Base-by-base conservation (phyloP, 441 rosid genomes). In the Omphalea diandra region DNA sequence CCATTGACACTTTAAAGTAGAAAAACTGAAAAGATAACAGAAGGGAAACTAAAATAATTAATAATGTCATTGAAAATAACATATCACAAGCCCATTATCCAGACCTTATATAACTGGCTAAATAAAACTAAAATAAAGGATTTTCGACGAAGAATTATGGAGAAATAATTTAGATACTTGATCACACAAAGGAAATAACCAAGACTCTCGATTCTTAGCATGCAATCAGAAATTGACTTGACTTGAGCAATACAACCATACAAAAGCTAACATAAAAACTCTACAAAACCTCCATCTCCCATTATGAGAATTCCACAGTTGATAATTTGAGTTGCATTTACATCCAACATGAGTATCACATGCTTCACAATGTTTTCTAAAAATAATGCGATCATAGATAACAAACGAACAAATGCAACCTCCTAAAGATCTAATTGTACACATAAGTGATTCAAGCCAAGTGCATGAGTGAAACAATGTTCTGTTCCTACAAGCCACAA, bases 281-380 rank as follows among this genome's bases (percentile, higher is more conserved):
- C 12, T 6, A 43, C n/a, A 32, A 6, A 56, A 55, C 7, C 3
- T n/a, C 41, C 15, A 56, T 27, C 69, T 65, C 53, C 12, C 4
- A 27, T n/a, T 14, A 18, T 18, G 11, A 31, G 1, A 27, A 68
- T 18, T 11, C 36, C 40, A 18, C 41, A 27, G 7, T 20, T 22
- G n/a, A 47, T n/a, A 18, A n/a, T n/a, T n/a, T n/a, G n/a, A n/a
- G n/a, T 64, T 47, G 35, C 5, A 47, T n/a, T 47, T 18, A 65
- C 29, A 47, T 49, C 12, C 46, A 20, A 60, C 18, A 60, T 60
- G 44, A 20, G 40, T 52, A 29, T 47, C 56, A n/a, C 68, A 47
- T 5, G 7, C 27, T n/a, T 49, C 17, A 52, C 31, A 22, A 52
- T 11, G 5, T 43, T 44, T 15, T 47, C 29, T 4, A n/a, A 2